Base-by-base conservation (phyloP, 1,139 yeast species). In the Diutina mesorugosa region DNA sequence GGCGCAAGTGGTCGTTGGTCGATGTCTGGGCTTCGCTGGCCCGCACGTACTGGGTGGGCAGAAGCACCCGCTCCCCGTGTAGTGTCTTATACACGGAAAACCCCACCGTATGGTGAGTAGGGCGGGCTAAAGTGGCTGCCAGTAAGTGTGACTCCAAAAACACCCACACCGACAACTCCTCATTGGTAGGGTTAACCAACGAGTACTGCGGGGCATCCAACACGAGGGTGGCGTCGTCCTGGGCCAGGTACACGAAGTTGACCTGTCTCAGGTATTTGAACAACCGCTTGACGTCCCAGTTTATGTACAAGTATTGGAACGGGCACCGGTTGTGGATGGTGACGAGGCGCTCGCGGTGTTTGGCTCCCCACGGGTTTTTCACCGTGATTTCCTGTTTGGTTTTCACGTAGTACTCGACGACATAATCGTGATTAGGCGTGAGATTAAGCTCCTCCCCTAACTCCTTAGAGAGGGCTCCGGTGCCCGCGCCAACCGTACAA, bases 391-490 rank as follows among this genome's bases (percentile, higher is more conserved):
- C 53, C 3, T 61, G 65, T 0, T 64, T 62, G 0, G 58, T 62
- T 32, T 60, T 63, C 18, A 66, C 65, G 18, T 60, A 60, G 4
- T 61, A 59, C n/a, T 65, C 60, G 9, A 70, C 61, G 4, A 87
- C 77, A 64, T 89, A 90, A 67, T 89, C 97, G 68, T 90, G 97
- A 51, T 79, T 76, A 2, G 84, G 71, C 2, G 81, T 72, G 45
- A 87, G 67, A 1, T 74, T 73, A 35, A 72, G 64, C 10, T 71
- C 67, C 0, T 61, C 58, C 1, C 77, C 67, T 45, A 79, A 73
- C 38, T 66, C 67, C n/a, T 63, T 63, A 26, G 79, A 71, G 14
- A 80, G 63, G 14, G 68, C 65, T 0, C 86, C 88, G 0, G 95
- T 86, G 0, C 96, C 96, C 0, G 87, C 60, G 1, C 93, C 90